phyloP scores from a whole-genome alignment of 2,329 filamentous ascomycete genomes.

The Phoma sp. region DNA sequence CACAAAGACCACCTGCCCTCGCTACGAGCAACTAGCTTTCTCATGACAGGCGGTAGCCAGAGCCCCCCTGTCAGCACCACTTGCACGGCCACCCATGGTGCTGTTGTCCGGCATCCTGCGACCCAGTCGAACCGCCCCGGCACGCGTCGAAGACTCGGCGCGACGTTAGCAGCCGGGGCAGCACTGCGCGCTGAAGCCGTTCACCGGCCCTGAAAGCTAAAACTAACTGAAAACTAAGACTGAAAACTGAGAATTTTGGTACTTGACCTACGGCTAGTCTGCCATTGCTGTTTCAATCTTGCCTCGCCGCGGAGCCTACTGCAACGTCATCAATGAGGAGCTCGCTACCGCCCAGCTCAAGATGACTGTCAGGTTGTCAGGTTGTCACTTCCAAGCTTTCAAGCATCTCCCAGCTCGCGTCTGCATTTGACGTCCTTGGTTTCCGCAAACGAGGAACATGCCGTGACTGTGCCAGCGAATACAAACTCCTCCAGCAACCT shows the following conservation, averaged over 20 bases:
- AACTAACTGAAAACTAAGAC: too few species aligned
- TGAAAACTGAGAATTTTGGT: too few species aligned
- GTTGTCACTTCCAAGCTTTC: background rate
- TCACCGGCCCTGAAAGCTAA: too few species aligned
- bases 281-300: too few species aligned
- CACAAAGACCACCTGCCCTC: slow-evolving; percentile 18
- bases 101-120: slow-evolving; percentile 3
- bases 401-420: background rate
- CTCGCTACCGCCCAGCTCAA: too few species aligned
- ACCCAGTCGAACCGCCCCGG: slow-evolving; percentile 11
- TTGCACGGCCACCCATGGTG: slow-evolving; percentile 5
- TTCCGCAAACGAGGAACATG: slow-evolving; percentile 8
- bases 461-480: slow-evolving; percentile 8
- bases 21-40: slow-evolving; percentile 12
- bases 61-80: slow-evolving; percentile 12
- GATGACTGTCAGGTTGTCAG: too few species aligned
- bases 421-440: background rate
- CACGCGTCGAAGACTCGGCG: slow-evolving; percentile 17
- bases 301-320: background rate
- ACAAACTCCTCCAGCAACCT: background rate
- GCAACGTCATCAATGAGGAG: slow-evolving; percentile 14
- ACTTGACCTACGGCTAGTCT: too few species aligned
- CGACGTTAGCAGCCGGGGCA: background rate
- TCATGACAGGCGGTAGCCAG: slow-evolving; percentile 17
- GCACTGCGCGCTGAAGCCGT: background rate